Conservation (phyloP, 2,329 filamentous ascomycete species). For the Beauveria sp. region DNA sequence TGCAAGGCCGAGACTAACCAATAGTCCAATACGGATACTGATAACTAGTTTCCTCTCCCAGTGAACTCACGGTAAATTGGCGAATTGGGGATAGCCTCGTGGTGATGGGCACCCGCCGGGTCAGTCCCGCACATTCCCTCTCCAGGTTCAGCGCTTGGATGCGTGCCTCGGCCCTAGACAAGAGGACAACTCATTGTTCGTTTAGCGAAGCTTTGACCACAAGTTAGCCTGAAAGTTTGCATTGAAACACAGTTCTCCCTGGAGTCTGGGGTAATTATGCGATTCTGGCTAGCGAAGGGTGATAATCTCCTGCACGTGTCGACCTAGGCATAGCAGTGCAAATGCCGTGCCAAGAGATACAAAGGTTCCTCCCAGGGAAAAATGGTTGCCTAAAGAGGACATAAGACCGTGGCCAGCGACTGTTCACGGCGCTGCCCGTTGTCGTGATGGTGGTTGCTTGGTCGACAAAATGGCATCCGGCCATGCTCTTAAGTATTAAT, state of each 20-base stretch:
- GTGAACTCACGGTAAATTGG: neutral
- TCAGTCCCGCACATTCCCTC: too few species aligned
- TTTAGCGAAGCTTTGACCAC: neutral
- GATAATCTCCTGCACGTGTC: neutral
- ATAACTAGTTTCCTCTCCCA: neutral
- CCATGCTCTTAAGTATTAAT: too few species aligned
- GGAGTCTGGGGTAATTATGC: too few species aligned
- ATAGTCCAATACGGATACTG: neutral
- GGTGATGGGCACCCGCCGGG: too few species aligned
- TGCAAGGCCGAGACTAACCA: neutral
- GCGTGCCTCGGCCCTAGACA: neutral
- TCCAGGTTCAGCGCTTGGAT: neutral
- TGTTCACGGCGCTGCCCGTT: too few species aligned
- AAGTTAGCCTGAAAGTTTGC: too few species aligned
- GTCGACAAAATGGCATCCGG: too few species aligned
- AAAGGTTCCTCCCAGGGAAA: neutral
- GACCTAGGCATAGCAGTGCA: neutral
- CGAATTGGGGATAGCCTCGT: neutral
- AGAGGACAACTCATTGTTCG: neutral
- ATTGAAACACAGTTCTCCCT: too few species aligned
- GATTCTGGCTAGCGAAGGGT: neutral
- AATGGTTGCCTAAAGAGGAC: neutral
- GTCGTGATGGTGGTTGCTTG: too few species aligned
- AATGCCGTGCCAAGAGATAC: neutral
- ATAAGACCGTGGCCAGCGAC: neutral